Evolutionary conservation across 257 asterid genomes (phyloP).

Genomic region (Anisodus tanguticus): DNA sequence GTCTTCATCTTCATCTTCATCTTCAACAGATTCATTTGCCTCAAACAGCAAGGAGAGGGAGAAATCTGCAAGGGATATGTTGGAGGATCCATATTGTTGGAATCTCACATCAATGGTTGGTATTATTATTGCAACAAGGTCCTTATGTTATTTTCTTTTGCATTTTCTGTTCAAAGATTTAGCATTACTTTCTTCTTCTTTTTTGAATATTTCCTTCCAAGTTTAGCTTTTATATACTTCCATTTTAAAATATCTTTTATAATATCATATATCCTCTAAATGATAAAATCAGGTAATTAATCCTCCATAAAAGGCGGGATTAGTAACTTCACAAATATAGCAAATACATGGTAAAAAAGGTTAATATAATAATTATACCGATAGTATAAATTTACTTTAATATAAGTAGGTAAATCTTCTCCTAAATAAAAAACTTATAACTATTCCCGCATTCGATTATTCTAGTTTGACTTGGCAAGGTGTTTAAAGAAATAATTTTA

Average conservation of each 20-base stretch:
- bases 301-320: neutral
- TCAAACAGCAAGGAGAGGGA: constrained; percentile 35
- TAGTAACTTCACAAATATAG: neutral
- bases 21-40: constrained; percentile 40
- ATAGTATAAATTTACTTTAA: neutral
- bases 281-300: neutral
- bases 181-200: neutral
- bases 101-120: constrained; percentile 55
- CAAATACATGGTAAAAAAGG: neutral
- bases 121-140: constrained; percentile 32
- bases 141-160: constrained; percentile 23
- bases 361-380: neutral
- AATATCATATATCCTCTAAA: neutral
- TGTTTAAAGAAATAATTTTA: too few relatives aligned
- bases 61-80: constrained; percentile 32
- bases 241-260: neutral
- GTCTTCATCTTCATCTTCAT: constrained; percentile 43
- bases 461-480: too few relatives aligned
- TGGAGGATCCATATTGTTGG: constrained; percentile 53
- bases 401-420: neutral
- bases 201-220: neutral
- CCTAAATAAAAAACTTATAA: neutral
- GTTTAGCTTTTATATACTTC: neutral
- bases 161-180: neutral
- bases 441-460: too few relatives aligned